Evolutionary conservation across 2,329 filamentous ascomycete genomes (phyloP), one percentile per base, ranked within the genome.

Genomic region (Neobulgaria alba): DNA sequence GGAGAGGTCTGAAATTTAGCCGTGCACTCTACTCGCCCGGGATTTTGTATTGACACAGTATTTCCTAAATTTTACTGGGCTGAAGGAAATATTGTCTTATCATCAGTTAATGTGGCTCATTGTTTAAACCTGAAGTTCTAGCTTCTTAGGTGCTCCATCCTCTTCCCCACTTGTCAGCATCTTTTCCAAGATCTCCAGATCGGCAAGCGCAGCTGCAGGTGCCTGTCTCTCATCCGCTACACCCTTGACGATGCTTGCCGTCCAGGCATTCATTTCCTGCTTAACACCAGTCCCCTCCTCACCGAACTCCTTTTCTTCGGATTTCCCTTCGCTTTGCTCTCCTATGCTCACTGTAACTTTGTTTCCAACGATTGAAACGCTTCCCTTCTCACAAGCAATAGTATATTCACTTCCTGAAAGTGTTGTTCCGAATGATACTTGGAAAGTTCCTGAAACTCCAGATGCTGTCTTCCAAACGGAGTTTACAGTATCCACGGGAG

Each of bases 81-180:
- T n/a, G n/a, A n/a, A n/a, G n/a, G n/a, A n/a, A n/a, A n/a, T n/a
- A n/a, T n/a, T n/a, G n/a, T n/a, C n/a, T n/a, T n/a, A n/a, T n/a
- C n/a, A n/a, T n/a, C n/a, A n/a, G n/a, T n/a, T n/a, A n/a, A n/a
- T n/a, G n/a, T n/a, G n/a, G n/a, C n/a, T n/a, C n/a, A n/a, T n/a
- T n/a, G n/a, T 26, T 26, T 26, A 26, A n/a, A 48, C 43, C 41
- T 50, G 56, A 48, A 44, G 53, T 38, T 47, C 36, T 48, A 54
- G 49, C 34, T 23, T 45, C 30, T 53, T 18, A 5, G 36, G 21
- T 33, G 47, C 37, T 3, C 57, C 62, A 29, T 58, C 52, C 9
- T 43, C 49, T 39, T 60, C 58, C 15, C 60, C 60, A 44, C 59
- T 61, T 38, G 40, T 48, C 32, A 63, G 37, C 55, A 63, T 57